These are phyloP conservation scores for Betula pendula DNA, from an alignment of 306 rosid species.

Conservation along the genomic window DNA sequence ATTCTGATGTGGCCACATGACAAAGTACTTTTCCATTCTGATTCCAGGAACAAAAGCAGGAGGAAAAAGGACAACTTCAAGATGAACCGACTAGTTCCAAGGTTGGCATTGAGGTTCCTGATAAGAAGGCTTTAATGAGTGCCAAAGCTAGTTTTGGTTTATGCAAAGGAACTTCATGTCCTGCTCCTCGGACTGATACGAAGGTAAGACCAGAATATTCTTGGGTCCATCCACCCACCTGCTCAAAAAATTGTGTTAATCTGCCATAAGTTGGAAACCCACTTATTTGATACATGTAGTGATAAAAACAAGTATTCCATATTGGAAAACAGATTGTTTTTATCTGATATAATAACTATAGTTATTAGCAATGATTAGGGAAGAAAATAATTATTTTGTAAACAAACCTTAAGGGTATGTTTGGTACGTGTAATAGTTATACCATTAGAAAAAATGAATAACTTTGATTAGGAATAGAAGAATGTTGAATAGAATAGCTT, in stretches of 20 bases:
- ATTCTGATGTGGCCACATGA: background rate
- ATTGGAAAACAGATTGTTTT: background rate
- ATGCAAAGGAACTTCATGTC: slow-evolving; percentile 94
- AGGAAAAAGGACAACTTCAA: slow-evolving; percentile 22
- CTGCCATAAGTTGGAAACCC: background rate
- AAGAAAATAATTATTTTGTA: background rate
- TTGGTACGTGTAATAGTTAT: no score
- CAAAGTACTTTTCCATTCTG: no score
- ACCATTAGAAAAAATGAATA: no score
- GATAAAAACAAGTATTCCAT: background rate
- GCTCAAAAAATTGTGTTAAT: slow-evolving; percentile 13
- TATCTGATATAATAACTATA: slow-evolving; percentile 3
- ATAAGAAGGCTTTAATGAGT: slow-evolving; percentile 62
- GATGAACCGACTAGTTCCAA: slow-evolving; percentile 36
- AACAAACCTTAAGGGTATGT: no score
- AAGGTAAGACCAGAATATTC: slow-evolving; percentile 84
- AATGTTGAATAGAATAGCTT: no score
- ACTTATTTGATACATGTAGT: background rate
- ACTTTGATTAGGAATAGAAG: no score
- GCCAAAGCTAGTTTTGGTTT: slow-evolving; percentile 76
- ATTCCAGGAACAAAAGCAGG: background rate
- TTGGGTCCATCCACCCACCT: slow-evolving; percentile 98
- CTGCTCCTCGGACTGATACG: slow-evolving; percentile 87
- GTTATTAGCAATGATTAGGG: background rate
- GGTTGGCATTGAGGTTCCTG: slow-evolving; percentile 66